Evolutionary conservation across 345 rosid species (phyloP).

Genomic region (Hibiscus mutabilis): DNA sequence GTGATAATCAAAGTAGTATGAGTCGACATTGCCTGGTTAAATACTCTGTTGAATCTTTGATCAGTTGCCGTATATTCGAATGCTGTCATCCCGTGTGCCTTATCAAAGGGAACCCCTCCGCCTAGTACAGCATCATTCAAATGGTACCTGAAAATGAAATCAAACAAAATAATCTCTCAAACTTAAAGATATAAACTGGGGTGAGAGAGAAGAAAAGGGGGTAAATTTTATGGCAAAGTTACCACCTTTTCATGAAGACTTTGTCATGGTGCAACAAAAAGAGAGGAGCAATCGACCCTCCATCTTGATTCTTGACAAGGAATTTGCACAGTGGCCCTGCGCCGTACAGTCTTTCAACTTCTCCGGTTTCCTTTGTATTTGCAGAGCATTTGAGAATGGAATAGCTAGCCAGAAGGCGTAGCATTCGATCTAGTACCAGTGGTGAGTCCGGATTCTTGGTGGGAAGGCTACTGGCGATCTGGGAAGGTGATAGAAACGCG

Average conservation of each 20-base stretch:
- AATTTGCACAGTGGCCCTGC: conserved; percentile 41
- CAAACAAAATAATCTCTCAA: too few relatives aligned
- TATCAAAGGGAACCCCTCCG: too few relatives aligned
- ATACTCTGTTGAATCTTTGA: too few relatives aligned
- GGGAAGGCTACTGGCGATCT: conserved; percentile 34
- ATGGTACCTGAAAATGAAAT: too few relatives aligned
- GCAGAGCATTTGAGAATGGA: conserved; percentile 27
- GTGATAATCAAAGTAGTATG: conserved; percentile 3
- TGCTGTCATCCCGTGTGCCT: too few relatives aligned
- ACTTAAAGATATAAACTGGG: too few relatives aligned
- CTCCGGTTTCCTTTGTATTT: conserved; percentile 6
- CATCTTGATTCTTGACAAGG: conserved; percentile 26
- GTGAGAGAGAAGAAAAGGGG: too few relatives aligned
- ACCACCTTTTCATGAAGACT: conserved; percentile 36
- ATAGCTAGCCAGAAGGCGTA: conserved; percentile 42
- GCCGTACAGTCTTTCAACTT: conserved; percentile 26
- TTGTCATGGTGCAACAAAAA: conserved; percentile 31
- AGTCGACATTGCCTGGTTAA: too few relatives aligned
- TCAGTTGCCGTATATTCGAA: too few relatives aligned
- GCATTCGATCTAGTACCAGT: conserved; percentile 37
- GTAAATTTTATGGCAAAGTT: neutral
- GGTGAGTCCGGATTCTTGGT: conserved; percentile 37
- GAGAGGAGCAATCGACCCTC: conserved; percentile 36
- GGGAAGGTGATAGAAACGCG: conserved; percentile 29
- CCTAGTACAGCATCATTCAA: too few relatives aligned